Base-by-base conservation (phyloP, 1,139 yeast genomes). In the Hyphopichia burtonii region DNA sequence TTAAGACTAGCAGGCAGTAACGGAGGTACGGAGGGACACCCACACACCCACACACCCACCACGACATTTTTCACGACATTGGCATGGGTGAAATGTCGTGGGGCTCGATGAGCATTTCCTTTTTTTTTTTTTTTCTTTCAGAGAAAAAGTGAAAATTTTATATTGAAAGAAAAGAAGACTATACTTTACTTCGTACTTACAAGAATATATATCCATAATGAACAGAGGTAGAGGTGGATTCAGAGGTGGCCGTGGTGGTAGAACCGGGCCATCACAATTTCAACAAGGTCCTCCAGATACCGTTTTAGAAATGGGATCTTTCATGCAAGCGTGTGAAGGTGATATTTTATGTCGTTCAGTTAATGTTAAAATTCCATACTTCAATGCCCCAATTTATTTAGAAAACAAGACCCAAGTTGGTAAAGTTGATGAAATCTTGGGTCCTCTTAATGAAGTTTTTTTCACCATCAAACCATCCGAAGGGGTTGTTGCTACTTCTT, bases 341-440 rank as follows among this genome's bases (percentile, higher is more conserved):
- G 99, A 94, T 61, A 86, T 94, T 62, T 96, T 94, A 43, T 93
- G 98, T 74, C 89, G 93, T 61, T 89, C 97, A 39, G 87, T 87
- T 59, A 93, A 93, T 67, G 81, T 88, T 47, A 93, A 93, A 74
- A 78, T 94, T 53, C 99, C 99, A 56, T 94, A 93, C 68, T 94
- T 94, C 80, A 94, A 94, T 71, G 99, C 99, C 23, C 99, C 99
- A 63, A 91, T 94, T 61, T 94, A 86, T 66, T 80, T 93, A 55
- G 98, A 93, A 66, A 93, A 93, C 77, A 86, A 85, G 76, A 86
- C 96, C 25, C 94, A 87, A 61, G 83, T 94, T 42, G 99, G 99
- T 57, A 94, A 94, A 69, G 96, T 94, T 45, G 99, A 94, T 65
- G 99, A 94, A 74, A 93, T 94, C 52, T 77, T 94, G 56, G 99